Percentiles rank a stretch among this genome's conserved stretches.
phyloP scores from a whole-genome alignment of 495 filamentous ascomycete species.

The Astrocystis sublimbata region DNA sequence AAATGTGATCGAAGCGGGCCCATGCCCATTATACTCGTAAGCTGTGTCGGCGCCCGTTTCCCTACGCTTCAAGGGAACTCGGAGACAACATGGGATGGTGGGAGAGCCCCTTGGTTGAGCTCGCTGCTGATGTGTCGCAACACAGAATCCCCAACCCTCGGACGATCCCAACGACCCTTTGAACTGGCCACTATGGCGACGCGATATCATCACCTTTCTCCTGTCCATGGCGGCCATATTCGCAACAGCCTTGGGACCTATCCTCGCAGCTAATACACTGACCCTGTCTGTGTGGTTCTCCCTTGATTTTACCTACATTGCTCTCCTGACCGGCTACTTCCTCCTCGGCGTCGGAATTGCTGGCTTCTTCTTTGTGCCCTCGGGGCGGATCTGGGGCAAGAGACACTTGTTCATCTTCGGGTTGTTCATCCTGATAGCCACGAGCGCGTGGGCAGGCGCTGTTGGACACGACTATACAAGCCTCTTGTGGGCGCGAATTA shows the following conservation, averaged over 20 bases:
- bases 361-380: constrained; percentile 80
- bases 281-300: constrained; percentile 63
- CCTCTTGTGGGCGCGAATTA: constrained; percentile 71
- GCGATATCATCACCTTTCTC: constrained; percentile 75
- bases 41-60: constrained; percentile 64
- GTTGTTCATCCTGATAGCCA: constrained; percentile 68
- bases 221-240: constrained; percentile 80
- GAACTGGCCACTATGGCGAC: constrained; percentile 89
- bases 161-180: constrained; percentile 78
- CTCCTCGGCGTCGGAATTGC: constrained; percentile 80
- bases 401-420: constrained; percentile 84
- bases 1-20: constrained; percentile 73
- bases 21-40: constrained; percentile 71
- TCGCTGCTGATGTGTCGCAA: constrained; percentile 35
- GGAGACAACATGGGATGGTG: not conserved
- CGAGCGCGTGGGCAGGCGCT: constrained; percentile 77
- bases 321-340: constrained; percentile 84
- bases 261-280: constrained; percentile 85
- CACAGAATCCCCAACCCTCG: constrained; percentile 72
- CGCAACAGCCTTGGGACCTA: constrained; percentile 74
- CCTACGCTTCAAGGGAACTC: constrained; percentile 17
- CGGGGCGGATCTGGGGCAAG: constrained; percentile 90
- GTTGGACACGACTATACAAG: constrained; percentile 64
- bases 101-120: not conserved
- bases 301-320: constrained; percentile 64